phyloP scores from a whole-genome alignment of 345 rosid species.

The Kandelia obovata region DNA sequence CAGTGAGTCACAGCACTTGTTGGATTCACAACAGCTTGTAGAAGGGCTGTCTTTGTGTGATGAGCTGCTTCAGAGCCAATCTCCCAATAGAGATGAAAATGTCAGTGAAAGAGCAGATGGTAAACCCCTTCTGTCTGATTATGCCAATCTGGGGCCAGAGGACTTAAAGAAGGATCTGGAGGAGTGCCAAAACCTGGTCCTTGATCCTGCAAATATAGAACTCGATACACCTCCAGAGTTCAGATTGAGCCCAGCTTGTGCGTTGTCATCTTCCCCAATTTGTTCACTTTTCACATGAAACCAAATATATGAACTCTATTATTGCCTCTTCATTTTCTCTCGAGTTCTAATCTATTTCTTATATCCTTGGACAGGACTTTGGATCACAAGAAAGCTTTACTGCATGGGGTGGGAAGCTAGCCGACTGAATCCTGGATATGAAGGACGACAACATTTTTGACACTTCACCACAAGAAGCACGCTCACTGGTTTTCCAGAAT shows the following conservation, averaged over 20 bases:
- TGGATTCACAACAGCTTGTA: constrained; percentile 85
- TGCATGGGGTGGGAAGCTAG: constrained; percentile 66
- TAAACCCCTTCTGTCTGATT: constrained; percentile 65
- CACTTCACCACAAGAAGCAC: not conserved
- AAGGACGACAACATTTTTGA: not conserved
- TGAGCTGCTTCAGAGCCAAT: constrained; percentile 71
- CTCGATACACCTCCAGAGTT: constrained; percentile 91
- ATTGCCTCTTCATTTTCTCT: not conserved
- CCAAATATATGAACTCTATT: not conserved
- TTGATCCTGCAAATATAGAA: constrained; percentile 77
- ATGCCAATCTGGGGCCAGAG: constrained; percentile 64
- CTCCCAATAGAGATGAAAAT: constrained; percentile 56
- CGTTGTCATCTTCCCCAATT: constrained; percentile 10
- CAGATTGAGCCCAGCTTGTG: constrained; percentile 91
- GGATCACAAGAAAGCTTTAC: constrained; percentile 89
- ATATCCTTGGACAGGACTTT: constrained; percentile 55
- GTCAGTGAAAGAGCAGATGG: constrained; percentile 30
- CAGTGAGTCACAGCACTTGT: constrained; percentile 60
- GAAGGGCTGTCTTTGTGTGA: constrained; percentile 84
- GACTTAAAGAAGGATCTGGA: constrained; percentile 76
- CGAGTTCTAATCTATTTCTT: not conserved
- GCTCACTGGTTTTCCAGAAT: not conserved
- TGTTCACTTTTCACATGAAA: not conserved
- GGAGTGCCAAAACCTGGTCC: constrained; percentile 65
- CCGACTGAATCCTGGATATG: constrained; percentile 20